phyloP scores from a whole-genome alignment of 2,329 filamentous ascomycete species.

The Cadophora sp. region DNA sequence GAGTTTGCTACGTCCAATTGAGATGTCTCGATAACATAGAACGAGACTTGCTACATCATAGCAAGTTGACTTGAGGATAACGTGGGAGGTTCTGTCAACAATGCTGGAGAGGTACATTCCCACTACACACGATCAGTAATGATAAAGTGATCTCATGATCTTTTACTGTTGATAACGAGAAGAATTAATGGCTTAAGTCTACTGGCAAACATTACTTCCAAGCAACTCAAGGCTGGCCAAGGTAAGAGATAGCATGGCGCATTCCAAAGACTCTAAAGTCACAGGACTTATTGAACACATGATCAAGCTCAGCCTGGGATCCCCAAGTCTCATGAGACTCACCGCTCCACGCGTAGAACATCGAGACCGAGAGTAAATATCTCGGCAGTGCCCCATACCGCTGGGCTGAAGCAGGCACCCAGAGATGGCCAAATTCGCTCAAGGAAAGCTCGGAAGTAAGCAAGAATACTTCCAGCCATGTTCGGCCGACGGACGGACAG shows the following conservation, averaged over 20 bases:
- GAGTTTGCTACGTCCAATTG: too few relatives aligned
- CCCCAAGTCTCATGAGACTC: neutral
- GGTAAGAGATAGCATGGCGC: neutral
- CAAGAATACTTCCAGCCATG: too few relatives aligned
- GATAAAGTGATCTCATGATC: too few relatives aligned
- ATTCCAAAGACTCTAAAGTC: neutral
- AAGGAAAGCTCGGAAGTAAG: neutral
- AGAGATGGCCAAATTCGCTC: neutral
- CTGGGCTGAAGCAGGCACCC: conserved; percentile 7
- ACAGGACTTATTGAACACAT: neutral
- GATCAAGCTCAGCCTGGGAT: neutral
- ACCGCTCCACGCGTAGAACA: neutral
- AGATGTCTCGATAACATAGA: too few relatives aligned
- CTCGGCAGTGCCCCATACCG: neutral
- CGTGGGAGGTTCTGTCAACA: too few relatives aligned
- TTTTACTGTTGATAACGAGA: too few relatives aligned
- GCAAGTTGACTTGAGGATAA: too few relatives aligned
- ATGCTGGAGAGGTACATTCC: too few relatives aligned
- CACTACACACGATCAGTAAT: too few relatives aligned
- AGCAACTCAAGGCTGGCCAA: neutral
- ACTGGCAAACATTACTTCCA: neutral
- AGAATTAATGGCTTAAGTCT: too few relatives aligned
- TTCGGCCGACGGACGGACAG: too few relatives aligned
- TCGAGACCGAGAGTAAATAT: neutral
- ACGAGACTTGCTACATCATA: too few relatives aligned